Conservation (phyloP, 306 rosid genomes). For the Vicia villosa region DNA sequence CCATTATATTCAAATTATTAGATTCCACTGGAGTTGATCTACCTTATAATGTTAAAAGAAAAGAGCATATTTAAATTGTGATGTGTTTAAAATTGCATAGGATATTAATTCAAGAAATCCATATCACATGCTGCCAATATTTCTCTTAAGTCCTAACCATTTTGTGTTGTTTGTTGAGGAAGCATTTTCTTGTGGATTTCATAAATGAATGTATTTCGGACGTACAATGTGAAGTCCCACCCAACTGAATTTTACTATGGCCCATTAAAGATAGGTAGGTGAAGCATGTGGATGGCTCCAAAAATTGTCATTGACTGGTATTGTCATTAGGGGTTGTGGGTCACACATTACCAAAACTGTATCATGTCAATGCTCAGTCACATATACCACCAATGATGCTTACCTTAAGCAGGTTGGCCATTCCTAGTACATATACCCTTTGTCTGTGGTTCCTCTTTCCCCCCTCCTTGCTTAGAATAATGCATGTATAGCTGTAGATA, state of each 20-base stretch:
- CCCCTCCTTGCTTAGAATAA: not conserved
- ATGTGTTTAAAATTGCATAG: not conserved
- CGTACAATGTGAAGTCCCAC: constrained; percentile 25
- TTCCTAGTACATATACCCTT: not conserved
- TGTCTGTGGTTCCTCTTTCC: not conserved
- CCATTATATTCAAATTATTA: constrained; percentile 31
- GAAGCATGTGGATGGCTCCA: constrained; percentile 29
- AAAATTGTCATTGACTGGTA: constrained; percentile 9
- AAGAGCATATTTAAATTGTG: not conserved
- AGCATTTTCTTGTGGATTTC: constrained; percentile 40
- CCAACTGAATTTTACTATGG: constrained; percentile 28
- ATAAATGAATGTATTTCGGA: constrained; percentile 31
- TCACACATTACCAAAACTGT: constrained; percentile 11
- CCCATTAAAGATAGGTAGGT: constrained; percentile 26
- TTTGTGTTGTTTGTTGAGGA: constrained; percentile 39
- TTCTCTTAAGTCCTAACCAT: not conserved
- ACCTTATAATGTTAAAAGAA: constrained; percentile 10
- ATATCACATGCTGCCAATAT: not conserved
- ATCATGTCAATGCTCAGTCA: constrained; percentile 4
- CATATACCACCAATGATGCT: not conserved
- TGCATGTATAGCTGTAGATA: constrained; percentile 3
- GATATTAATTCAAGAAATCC: not conserved
- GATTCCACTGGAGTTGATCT: constrained; percentile 21
- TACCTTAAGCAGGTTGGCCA: not conserved
- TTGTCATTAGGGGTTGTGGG: constrained; percentile 30